phyloP scores from a whole-genome alignment of 495 filamentous ascomycete species.

The Aspergillus affinis region DNA sequence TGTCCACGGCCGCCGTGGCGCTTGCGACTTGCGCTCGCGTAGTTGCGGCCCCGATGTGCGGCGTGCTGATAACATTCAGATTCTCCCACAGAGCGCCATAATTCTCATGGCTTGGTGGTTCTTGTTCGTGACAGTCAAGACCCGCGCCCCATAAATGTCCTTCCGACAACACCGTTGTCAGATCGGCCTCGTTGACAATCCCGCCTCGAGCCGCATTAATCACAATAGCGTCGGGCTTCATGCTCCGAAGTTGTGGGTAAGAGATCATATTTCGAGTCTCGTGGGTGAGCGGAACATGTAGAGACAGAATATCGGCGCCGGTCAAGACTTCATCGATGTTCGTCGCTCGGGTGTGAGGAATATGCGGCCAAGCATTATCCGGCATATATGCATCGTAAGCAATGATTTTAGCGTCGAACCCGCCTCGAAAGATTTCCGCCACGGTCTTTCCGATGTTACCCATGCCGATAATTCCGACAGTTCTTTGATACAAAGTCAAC shows the following conservation, averaged over 20 bases:
- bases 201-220: conserved; percentile 61
- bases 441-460: conserved; percentile 37
- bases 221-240: conserved; percentile 51
- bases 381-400: conserved; percentile 34
- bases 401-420: conserved; percentile 32
- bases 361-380: conserved; percentile 28
- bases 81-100: conserved; percentile 31
- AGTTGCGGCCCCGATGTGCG: conserved; percentile 34
- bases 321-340: conserved; percentile 29
- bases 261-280: conserved; percentile 49
- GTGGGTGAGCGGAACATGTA: conserved; percentile 36
- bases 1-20: conserved; percentile 29
- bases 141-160: conserved; percentile 52
- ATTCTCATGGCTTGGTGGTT: conserved; percentile 25
- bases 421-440: conserved; percentile 37
- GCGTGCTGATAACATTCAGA: conserved; percentile 31
- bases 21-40: conserved; percentile 21
- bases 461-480: conserved; percentile 41
- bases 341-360: conserved; percentile 27
- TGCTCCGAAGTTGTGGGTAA: conserved; percentile 42
- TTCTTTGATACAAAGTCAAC: conserved; percentile 30
- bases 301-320: conserved; percentile 33
- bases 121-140: conserved; percentile 31
- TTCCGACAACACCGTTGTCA: conserved; percentile 46
- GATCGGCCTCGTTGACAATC: conserved; percentile 54